Base-by-base conservation (phyloP, 257 asterid genomes). In the Solanum appendiculatum region DNA sequence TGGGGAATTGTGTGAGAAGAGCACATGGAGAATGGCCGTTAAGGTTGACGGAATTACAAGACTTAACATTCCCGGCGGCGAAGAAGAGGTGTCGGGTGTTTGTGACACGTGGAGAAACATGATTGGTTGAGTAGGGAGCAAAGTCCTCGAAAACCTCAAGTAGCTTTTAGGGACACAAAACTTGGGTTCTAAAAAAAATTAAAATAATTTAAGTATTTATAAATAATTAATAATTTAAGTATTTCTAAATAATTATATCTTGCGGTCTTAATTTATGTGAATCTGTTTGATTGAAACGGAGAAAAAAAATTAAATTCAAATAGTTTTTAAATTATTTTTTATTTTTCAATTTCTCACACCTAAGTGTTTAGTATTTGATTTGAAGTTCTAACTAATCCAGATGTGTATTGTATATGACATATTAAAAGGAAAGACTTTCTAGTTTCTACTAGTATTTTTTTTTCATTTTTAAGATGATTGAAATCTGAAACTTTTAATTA, bases 21-120 rank as follows among this genome's bases (percentile, higher is more conserved):
- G 86, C 87, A 82, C 90, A 83, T 87, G 90, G 75, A 34, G 86
- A 63, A 82, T 60, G 84, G 90, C 91, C 89, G 88, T 89, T 85
- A 88, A 89, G 92, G 93, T 75, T 89, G 92, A 89, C 40, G 87
- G 87, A 77, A 78, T 69, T 68, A 56, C 33, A 74, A 86, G 83
- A 58, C 51, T 72, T 40, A 37, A 90, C 96, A 85, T 87, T 70
- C 31, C 93, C 98, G 96, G 93, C 86, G 96, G 93, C 95, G 87
- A 89, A 89, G 92, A 63, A 87, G 83, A 21, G 75, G 95, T 92
- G 98, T 93, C 98, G 90, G 95, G 94, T 92, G 98, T 87, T 91
- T 54, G 87, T 85, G 11, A 87, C 93, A 90, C 89, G 91, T 91
- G 95, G 92, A 75, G 46, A 1, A 54, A 0, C 40, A 0, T 11